These are phyloP conservation scores for Sporisorium iseilematis-ciliati DNA, from an alignment of 1,284 basidiomycete species.

Conservation along the genomic window DNA sequence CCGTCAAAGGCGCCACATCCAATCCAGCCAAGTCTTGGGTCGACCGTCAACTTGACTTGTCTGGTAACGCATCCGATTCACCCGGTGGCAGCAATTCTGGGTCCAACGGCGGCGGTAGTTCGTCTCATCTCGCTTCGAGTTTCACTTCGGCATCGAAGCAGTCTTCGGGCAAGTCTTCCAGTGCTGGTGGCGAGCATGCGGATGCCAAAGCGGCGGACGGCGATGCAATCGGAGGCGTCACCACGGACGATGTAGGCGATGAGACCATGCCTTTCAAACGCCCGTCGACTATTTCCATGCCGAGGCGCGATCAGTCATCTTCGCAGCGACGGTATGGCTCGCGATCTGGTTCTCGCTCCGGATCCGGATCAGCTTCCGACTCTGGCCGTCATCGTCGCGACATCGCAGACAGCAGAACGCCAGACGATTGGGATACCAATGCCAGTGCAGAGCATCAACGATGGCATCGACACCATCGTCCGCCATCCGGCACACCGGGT, in stretches of 20 bases:
- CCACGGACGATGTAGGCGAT: constrained; percentile 26
- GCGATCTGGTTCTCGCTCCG: constrained; percentile 23
- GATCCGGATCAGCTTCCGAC: constrained; percentile 27
- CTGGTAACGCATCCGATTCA: constrained; percentile 41
- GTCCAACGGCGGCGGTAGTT: constrained; percentile 32
- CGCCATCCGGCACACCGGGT: constrained; percentile 31
- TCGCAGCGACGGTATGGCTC: constrained; percentile 11
- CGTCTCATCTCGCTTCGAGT: constrained; percentile 39
- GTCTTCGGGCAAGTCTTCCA: constrained; percentile 42
- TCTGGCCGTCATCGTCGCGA: constrained; percentile 17
- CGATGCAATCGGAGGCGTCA: constrained; percentile 20
- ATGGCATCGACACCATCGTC: constrained; percentile 58
- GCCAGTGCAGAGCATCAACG: constrained; percentile 49
- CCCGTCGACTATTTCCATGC: constrained; percentile 18
- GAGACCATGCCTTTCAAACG: constrained; percentile 27
- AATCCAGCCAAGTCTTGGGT: constrained; percentile 36
- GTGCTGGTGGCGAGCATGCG: constrained; percentile 20
- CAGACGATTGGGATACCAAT: constrained; percentile 36
- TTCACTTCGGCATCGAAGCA: constrained; percentile 40
- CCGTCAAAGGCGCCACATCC: constrained; percentile 4
- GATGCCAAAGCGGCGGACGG: constrained; percentile 23
- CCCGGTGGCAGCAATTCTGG: constrained; percentile 46
- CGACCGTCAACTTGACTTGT: constrained; percentile 39
- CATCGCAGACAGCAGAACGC: constrained; percentile 23
- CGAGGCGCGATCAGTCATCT: constrained; percentile 12